Conservation (phyloP, 768 basidiomycete genomes). For the Amanita thiersii region DNA sequence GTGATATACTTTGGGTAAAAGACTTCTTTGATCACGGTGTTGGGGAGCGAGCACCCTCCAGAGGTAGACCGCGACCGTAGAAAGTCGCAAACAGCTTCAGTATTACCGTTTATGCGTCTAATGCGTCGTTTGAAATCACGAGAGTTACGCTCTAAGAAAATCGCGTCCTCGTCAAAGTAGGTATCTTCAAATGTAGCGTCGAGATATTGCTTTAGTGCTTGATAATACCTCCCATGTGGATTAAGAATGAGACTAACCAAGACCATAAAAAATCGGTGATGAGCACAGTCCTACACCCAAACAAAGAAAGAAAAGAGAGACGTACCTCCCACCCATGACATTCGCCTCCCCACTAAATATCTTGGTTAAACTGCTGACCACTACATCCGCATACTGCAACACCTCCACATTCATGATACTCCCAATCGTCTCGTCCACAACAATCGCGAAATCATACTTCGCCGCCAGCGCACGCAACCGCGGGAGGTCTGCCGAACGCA, state of each 20-base stretch:
- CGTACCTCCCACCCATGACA: conserved; percentile 95
- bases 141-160: conserved; percentile 98
- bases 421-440: conserved; percentile 92
- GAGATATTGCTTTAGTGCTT: conserved; percentile 53
- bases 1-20: conserved; percentile 87
- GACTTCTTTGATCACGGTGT: conserved; percentile 65
- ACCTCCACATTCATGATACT: conserved; percentile 93
- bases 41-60: conserved; percentile 20
- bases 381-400: conserved; percentile 77
- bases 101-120: conserved; percentile 68
- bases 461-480: conserved; percentile 76
- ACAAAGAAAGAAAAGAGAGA: conserved; percentile 7
- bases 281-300: neutral
- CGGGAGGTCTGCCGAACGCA: conserved; percentile 75
- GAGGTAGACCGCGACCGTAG: conserved; percentile 51
- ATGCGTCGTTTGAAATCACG: conserved; percentile 81
- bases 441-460: conserved; percentile 78
- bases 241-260: conserved; percentile 74
- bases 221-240: conserved; percentile 65
- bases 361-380: conserved; percentile 89
- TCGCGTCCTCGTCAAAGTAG: conserved; percentile 87
- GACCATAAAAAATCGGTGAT: neutral
- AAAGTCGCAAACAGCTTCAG: conserved; percentile 76
- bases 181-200: conserved; percentile 64
- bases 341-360: conserved; percentile 93